Evolutionary conservation across 1,284 basidiomycete species (phyloP).

Genomic region (Cystobasidium slooffiae): DNA sequence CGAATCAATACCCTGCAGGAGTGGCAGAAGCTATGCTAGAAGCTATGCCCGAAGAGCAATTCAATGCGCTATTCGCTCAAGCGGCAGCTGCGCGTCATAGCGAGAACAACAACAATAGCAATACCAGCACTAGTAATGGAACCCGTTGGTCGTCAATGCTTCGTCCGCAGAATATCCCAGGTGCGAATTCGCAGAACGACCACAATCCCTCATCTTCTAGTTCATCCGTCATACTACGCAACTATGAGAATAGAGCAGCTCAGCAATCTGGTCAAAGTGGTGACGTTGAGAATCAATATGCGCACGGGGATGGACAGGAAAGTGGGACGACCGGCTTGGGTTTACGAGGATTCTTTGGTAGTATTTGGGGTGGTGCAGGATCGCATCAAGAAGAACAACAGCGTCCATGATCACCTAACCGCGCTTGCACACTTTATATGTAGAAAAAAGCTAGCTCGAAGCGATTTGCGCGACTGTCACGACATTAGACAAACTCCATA

Average conservation of each 20-base stretch:
- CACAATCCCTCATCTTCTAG: conserved; percentile 12
- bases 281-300: conserved; percentile 16
- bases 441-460: no score
- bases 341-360: conserved; percentile 24
- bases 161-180: conserved; percentile 7
- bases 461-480: no score
- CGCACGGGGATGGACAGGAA: neutral
- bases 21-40: conserved; percentile 49
- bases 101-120: neutral
- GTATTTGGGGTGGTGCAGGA: conserved; percentile 15
- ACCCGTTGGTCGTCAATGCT: neutral
- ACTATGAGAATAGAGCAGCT: conserved; percentile 16
- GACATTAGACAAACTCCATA: no score
- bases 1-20: conserved; percentile 45
- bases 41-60: conserved; percentile 50
- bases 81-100: neutral
- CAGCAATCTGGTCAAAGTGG: neutral
- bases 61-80: conserved; percentile 40
- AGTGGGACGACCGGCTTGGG: neutral
- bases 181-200: neutral
- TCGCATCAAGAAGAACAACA: neutral
- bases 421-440: neutral
- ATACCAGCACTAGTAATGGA: neutral
- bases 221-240: conserved; percentile 9
- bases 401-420: neutral